Evolutionary conservation across 306 rosid species (phyloP).

Genomic region (Mimosa bimucronata): DNA sequence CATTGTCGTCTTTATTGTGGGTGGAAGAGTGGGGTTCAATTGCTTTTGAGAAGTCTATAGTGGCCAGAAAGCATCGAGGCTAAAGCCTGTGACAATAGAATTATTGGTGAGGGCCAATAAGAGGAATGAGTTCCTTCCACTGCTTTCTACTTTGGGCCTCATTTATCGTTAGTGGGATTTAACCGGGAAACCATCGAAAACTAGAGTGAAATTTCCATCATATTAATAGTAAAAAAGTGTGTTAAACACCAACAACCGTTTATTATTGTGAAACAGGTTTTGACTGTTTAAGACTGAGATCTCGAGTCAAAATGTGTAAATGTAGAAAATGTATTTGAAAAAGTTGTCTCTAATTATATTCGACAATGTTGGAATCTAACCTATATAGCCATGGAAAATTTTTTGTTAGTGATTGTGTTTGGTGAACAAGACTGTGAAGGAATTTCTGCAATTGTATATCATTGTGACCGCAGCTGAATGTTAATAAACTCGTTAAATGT

Average conservation of each 20-base stretch:
- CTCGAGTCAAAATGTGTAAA: too few species aligned
- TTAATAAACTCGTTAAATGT: neutral
- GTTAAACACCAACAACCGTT: too few species aligned
- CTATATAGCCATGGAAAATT: too few species aligned
- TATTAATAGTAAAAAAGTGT: neutral
- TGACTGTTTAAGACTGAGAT: too few species aligned
- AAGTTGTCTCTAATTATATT: too few species aligned
- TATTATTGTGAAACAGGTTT: too few species aligned
- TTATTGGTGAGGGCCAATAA: slow-evolving; percentile 14
- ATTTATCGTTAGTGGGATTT: neutral
- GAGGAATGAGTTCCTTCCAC: neutral
- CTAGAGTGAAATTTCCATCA: too few species aligned
- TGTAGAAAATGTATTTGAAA: too few species aligned
- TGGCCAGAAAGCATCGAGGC: neutral
- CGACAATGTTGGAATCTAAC: too few species aligned
- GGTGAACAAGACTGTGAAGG: neutral
- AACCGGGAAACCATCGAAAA: neutral
- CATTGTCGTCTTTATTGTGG: neutral
- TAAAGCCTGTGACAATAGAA: neutral
- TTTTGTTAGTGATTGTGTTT: neutral
- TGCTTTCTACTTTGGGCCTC: neutral
- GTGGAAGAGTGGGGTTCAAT: neutral
- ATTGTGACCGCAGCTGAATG: neutral
- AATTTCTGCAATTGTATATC: neutral
- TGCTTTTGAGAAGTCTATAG: neutral